phyloP scores from a whole-genome alignment of 129 eudicot species.

The Tagetes patula region DNA sequence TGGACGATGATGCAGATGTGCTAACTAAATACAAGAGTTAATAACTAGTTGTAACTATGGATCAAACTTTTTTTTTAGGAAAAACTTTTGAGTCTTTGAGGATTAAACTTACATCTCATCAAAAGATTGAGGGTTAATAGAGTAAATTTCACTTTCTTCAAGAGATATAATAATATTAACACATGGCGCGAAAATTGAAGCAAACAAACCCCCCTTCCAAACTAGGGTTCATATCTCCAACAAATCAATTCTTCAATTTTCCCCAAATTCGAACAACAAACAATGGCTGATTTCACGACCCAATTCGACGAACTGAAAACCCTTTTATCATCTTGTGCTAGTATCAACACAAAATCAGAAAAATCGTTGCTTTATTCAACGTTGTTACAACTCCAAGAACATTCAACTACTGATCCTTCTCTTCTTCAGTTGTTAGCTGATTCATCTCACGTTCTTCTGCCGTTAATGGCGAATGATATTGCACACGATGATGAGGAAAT shows the following conservation, averaged over 20 bases:
- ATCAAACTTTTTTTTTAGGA: neutral
- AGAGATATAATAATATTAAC: neutral
- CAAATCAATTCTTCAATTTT: neutral
- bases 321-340: slow-evolving; percentile 35
- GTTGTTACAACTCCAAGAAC: slow-evolving; percentile 61
- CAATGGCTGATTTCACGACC: slow-evolving; percentile 49
- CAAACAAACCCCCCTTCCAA: slow-evolving; percentile 13
- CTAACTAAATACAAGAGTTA: no score
- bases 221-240: slow-evolving; percentile 38
- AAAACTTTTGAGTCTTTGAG: neutral
- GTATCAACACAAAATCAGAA: slow-evolving; percentile 30
- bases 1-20: no score
- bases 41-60: neutral
- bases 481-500: slow-evolving; percentile 64
- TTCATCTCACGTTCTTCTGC: slow-evolving; percentile 38
- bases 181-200: slow-evolving; percentile 48
- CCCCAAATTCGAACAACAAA: neutral
- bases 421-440: slow-evolving; percentile 47
- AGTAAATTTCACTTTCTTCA: neutral
- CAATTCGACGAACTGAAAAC: slow-evolving; percentile 50
- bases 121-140: slow-evolving; percentile 6
- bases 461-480: slow-evolving; percentile 46
- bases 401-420: slow-evolving; percentile 41
- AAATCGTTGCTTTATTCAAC: slow-evolving; percentile 62
- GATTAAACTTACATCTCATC: neutral